Conservation (phyloP, 441 rosid genomes). For the Adansonia rubrostipa region DNA sequence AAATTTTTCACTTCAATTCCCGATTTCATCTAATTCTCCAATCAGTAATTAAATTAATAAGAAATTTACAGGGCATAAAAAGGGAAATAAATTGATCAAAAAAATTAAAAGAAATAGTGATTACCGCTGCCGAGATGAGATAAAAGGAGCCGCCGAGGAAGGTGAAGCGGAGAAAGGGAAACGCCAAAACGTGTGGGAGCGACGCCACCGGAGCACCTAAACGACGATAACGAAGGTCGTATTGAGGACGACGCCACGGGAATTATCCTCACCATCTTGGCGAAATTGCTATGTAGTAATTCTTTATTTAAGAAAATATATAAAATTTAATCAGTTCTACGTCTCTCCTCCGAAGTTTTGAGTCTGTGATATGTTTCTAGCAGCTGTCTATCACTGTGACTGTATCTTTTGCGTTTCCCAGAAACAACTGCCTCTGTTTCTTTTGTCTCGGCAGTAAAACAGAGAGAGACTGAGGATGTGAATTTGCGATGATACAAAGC, state of each 20-base stretch:
- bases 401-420: not conserved
- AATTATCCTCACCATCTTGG: slow-evolving; percentile 58
- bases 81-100: not conserved
- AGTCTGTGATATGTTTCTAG: not conserved
- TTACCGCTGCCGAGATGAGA: slow-evolving; percentile 49
- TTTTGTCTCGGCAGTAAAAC: not conserved
- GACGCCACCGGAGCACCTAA: slow-evolving; percentile 37
- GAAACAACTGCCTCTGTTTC: not conserved
- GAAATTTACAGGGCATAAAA: not conserved
- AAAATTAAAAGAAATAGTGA: not conserved
- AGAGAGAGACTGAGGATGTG: not conserved
- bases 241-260: slow-evolving; percentile 82
- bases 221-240: slow-evolving; percentile 60
- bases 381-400: slow-evolving; percentile 2
- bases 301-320: not conserved
- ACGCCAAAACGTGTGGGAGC: slow-evolving; percentile 42
- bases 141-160: slow-evolving; percentile 47
- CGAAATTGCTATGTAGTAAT: not conserved
- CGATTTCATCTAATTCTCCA: not conserved
- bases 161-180: slow-evolving; percentile 32
- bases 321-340: not conserved
- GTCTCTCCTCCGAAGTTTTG: not conserved
- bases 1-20: not conserved
- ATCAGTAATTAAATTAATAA: not conserved
- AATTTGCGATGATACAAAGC: not conserved